These are phyloP conservation scores for Silene coronaria DNA, from an alignment of 179 eudicot genomes.

Conservation along the genomic window DNA sequence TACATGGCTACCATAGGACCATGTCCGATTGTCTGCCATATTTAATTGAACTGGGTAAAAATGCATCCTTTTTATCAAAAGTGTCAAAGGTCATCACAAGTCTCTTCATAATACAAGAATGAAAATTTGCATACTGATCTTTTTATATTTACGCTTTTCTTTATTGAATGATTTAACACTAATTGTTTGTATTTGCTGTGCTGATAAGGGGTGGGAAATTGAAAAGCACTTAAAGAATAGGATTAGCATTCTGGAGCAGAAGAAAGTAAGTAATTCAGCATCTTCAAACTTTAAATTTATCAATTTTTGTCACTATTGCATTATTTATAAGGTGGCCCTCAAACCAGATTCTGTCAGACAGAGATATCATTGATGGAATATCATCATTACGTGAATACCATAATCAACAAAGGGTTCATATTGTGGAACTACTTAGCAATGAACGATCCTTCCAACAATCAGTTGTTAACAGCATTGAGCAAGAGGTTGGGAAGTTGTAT, in stretches of 20 bases:
- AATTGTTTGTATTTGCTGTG: conserved; percentile 18
- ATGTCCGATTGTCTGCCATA: not conserved
- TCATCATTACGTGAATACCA: conserved; percentile 53
- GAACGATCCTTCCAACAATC: conserved; percentile 52
- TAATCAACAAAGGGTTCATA: conserved; percentile 43
- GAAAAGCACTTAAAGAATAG: conserved; percentile 74
- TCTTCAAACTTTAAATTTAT: conserved; percentile 6
- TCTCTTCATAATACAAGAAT: not conserved
- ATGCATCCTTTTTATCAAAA: not conserved
- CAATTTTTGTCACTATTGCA: not conserved
- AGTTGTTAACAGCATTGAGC: conserved; percentile 35
- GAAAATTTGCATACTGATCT: conserved; percentile 6
- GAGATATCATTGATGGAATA: conserved; percentile 43
- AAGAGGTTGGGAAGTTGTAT: conserved; percentile 46
- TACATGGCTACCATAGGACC: too few species aligned
- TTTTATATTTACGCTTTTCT: not conserved
- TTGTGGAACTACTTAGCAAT: conserved; percentile 52
- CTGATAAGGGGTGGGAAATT: conserved; percentile 67
- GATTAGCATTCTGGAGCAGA: conserved; percentile 49
- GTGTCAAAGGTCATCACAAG: not conserved
- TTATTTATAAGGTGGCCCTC: conserved; percentile 26
- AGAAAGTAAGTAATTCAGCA: conserved; percentile 46
- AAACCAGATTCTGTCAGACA: conserved; percentile 50
- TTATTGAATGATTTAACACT: conserved; percentile 2
- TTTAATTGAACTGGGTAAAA: not conserved